These are phyloP conservation scores for Pichia heedii DNA, from an alignment of 805 yeast genomes.

Conservation along the genomic window DNA sequence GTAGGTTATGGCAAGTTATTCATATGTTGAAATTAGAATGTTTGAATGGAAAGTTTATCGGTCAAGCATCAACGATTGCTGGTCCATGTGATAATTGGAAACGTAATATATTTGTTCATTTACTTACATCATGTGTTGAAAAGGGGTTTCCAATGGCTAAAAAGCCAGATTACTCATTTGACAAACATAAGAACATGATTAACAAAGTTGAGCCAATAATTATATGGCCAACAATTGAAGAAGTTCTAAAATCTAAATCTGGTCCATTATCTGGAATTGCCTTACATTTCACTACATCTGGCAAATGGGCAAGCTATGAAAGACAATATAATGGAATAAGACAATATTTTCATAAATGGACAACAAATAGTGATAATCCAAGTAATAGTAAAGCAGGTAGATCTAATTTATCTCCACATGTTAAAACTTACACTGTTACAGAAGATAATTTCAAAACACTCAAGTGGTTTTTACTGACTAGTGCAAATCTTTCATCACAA, in stretches of 20 bases:
- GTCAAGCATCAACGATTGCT: slow-evolving; percentile 43
- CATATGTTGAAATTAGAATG: slow-evolving; percentile 25
- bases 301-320: slow-evolving; percentile 16
- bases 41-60: slow-evolving; percentile 27
- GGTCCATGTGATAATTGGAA: slow-evolving; percentile 30
- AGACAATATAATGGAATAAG: slow-evolving; percentile 35
- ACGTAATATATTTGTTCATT: slow-evolving; percentile 37
- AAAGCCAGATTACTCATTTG: slow-evolving; percentile 11
- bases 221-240: slow-evolving; percentile 27
- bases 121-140: slow-evolving; percentile 37
- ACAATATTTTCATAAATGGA: slow-evolving; percentile 41
- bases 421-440: slow-evolving; percentile 55
- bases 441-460: slow-evolving; percentile 41
- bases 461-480: slow-evolving; percentile 65
- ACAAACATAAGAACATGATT: background rate
- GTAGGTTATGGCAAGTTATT: slow-evolving; percentile 35
- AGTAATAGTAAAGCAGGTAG: slow-evolving; percentile 20
- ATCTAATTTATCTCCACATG: slow-evolving; percentile 37
- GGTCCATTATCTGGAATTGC: slow-evolving; percentile 24
- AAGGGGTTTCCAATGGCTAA: slow-evolving; percentile 20
- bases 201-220: slow-evolving; percentile 20
- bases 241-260: slow-evolving; percentile 16
- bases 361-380: slow-evolving; percentile 12
- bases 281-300: slow-evolving; percentile 15
- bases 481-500: slow-evolving; percentile 64